These are phyloP conservation scores for Pleurostoma richardsiae DNA, from an alignment of 2,329 filamentous ascomycete genomes.

Conservation along the genomic window DNA sequence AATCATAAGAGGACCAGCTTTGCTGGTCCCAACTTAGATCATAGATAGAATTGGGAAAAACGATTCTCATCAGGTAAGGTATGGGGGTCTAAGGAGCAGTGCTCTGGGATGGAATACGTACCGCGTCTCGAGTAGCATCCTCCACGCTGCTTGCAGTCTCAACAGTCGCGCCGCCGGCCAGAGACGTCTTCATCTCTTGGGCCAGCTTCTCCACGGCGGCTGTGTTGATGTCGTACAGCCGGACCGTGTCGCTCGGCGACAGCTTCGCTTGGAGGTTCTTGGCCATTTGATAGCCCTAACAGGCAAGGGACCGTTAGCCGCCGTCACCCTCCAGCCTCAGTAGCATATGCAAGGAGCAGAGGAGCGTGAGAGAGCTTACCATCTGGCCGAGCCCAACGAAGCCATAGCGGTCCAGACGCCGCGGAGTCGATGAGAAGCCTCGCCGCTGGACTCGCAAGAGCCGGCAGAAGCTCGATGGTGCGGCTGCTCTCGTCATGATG, in stretches of 20 bases:
- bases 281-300: slow-evolving; percentile 57
- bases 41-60: slow-evolving; percentile 40
- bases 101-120: slow-evolving; percentile 27
- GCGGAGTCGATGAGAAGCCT: slow-evolving; percentile 43
- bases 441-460: slow-evolving; percentile 31
- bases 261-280: slow-evolving; percentile 56
- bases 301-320: neutral
- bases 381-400: slow-evolving; percentile 59
- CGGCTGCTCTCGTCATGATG: no score
- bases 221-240: slow-evolving; percentile 53
- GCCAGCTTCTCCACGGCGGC: slow-evolving; percentile 40
- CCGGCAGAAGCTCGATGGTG: slow-evolving; percentile 4
- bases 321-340: neutral
- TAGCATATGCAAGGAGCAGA: slow-evolving; percentile 5
- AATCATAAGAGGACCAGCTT: slow-evolving; percentile 57
- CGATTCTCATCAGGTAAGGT: slow-evolving; percentile 20
- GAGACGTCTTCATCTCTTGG: slow-evolving; percentile 37
- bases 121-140: slow-evolving; percentile 47
- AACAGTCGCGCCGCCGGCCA: slow-evolving; percentile 38
- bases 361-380: slow-evolving; percentile 31
- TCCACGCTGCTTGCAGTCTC: slow-evolving; percentile 37
- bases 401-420: slow-evolving; percentile 47
- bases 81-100: neutral
- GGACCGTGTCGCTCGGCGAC: slow-evolving; percentile 41
- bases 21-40: slow-evolving; percentile 69